phyloP scores from a whole-genome alignment of 371 early-diverging fungal species.

The Lichtheimia corymbifera region DNA sequence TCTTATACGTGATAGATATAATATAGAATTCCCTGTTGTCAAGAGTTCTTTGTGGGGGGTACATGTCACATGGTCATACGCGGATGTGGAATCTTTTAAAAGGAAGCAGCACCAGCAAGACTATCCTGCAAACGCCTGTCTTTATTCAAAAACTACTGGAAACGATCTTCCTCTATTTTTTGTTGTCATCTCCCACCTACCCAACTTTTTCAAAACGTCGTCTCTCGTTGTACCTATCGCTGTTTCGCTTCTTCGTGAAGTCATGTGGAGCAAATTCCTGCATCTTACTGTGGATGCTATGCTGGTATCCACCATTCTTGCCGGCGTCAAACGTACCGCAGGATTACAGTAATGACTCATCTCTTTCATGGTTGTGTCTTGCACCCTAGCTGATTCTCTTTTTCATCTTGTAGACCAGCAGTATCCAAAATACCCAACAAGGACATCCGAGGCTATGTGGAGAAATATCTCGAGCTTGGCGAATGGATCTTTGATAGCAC shows the following conservation, averaged over 20 bases:
- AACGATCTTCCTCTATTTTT: too few relatives aligned
- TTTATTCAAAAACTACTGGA: too few relatives aligned
- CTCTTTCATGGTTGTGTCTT: not conserved
- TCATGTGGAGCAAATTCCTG: constrained; percentile 54
- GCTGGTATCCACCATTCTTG: constrained; percentile 73
- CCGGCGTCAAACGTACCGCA: constrained; percentile 73
- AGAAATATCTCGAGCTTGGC: constrained; percentile 65
- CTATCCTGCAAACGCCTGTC: too few relatives aligned
- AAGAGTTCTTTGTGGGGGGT: too few relatives aligned
- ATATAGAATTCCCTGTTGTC: too few relatives aligned
- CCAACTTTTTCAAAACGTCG: constrained; percentile 14
- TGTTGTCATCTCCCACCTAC: not conserved
- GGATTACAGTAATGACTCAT: constrained; percentile 56
- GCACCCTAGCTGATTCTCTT: not conserved
- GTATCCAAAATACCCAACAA: constrained; percentile 58
- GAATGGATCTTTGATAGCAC: constrained; percentile 69
- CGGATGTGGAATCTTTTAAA: too few relatives aligned
- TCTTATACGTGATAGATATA: too few relatives aligned
- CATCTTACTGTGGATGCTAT: constrained; percentile 72
- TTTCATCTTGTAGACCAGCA: constrained; percentile 43
- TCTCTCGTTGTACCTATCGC: constrained; percentile 22
- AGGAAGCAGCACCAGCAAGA: too few relatives aligned
- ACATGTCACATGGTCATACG: too few relatives aligned
- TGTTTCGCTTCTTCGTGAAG: constrained; percentile 18
- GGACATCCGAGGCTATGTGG: constrained; percentile 52